Evolutionary conservation across 2,329 filamentous ascomycete genomes (phyloP).

Genomic region (Botryotinia calthae): DNA sequence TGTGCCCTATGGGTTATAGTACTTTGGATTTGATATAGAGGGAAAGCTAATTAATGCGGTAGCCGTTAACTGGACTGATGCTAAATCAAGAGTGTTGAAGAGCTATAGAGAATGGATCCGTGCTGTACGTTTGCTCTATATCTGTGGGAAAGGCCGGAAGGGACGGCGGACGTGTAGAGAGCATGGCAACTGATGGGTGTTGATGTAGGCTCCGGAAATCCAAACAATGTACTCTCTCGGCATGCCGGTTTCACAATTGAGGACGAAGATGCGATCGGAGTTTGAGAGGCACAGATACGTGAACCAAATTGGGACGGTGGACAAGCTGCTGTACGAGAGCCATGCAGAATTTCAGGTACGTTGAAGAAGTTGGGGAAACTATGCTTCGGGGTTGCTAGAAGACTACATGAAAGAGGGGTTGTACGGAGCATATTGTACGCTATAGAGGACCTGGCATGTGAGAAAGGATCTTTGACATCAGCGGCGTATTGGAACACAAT

Average conservation of each 20-base stretch:
- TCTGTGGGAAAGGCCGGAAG: not conserved
- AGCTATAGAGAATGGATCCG: slow-evolving; percentile 96
- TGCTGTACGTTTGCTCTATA: slow-evolving; percentile 62
- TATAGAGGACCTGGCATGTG: not conserved
- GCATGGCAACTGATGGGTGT: slow-evolving; percentile 5
- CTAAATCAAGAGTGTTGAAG: slow-evolving; percentile 79
- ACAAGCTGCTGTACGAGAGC: slow-evolving; percentile 87
- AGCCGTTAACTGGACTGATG: slow-evolving; percentile 90
- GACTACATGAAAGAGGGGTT: not conserved
- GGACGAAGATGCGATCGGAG: slow-evolving; percentile 92
- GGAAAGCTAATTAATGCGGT: slow-evolving; percentile 52
- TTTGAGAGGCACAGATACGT: slow-evolving; percentile 96
- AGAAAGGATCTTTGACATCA: not conserved
- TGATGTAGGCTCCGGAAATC: slow-evolving; percentile 81
- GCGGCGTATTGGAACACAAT: not conserved
- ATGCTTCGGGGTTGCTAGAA: slow-evolving; percentile 11
- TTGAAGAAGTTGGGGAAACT: slow-evolving; percentile 16
- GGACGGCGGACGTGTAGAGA: not conserved
- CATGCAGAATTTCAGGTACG: slow-evolving; percentile 89
- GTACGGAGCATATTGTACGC: not conserved
- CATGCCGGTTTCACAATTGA: slow-evolving; percentile 80
- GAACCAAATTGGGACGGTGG: slow-evolving; percentile 81
- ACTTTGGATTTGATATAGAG: slow-evolving; percentile 17
- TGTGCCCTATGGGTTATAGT: not conserved
- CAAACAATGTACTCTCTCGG: slow-evolving; percentile 96